Percentiles rank a stretch among this genome's conserved stretches.
These are phyloP conservation scores for Vaccinium vitisidaea DNA, from an alignment of 148 eudicot species.

Conservation along the genomic window DNA sequence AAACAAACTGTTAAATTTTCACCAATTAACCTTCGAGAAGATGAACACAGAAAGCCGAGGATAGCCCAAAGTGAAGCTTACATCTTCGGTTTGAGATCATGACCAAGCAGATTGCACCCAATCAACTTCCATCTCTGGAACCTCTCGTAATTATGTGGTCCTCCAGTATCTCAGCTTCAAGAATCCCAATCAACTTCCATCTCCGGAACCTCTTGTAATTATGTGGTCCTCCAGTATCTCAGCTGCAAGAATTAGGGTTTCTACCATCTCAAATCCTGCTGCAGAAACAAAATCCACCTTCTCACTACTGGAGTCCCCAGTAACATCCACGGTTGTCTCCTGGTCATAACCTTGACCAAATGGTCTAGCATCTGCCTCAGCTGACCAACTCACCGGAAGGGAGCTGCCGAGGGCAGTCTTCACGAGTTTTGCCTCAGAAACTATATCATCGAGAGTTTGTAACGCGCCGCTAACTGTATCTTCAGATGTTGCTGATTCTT, in stretches of 20 bases:
- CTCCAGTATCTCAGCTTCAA: constrained; percentile 46
- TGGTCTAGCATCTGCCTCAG: constrained; percentile 38
- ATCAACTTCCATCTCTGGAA: constrained; percentile 8
- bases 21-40: background rate
- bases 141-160: constrained; percentile 19
- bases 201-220: constrained; percentile 13
- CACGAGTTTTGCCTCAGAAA: constrained; percentile 66
- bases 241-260: constrained; percentile 71
- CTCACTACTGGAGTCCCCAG: constrained; percentile 23
- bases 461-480: constrained; percentile 19
- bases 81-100: background rate
- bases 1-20: background rate
- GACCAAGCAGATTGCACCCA: background rate
- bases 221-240: constrained; percentile 39
- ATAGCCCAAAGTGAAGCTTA: background rate
- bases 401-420: constrained; percentile 87
- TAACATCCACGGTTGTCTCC: constrained; percentile 16
- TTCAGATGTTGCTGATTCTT: constrained; percentile 37
- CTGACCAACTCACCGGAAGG: constrained; percentile 92
- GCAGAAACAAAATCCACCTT: constrained; percentile 77
- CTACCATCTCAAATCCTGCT: constrained; percentile 91
- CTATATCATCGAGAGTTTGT: constrained; percentile 48
- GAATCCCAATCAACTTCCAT: constrained; percentile 8
- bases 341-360: constrained; percentile 20
- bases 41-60: background rate